Base-by-base conservation (phyloP, 306 rosid species). In the Spatholobus suberectus region DNA sequence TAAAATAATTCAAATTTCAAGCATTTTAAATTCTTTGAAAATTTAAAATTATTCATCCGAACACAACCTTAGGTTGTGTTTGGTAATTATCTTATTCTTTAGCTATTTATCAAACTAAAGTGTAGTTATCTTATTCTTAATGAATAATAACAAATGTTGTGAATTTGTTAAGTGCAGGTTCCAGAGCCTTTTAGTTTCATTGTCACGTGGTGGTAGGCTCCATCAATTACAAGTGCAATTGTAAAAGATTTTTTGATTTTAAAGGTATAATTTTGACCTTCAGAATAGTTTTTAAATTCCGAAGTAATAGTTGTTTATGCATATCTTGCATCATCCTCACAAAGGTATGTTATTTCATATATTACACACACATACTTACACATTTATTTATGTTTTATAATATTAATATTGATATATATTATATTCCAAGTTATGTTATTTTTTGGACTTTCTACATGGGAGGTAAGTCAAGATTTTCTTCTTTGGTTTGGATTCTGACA, bases 171-270 rank as follows among this genome's bases (percentile, higher is more conserved):
- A 80, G 6, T 83, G 92, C 90, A 96, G 99, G 91, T 96, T 52
- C 96, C 99, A 14, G 99, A 96, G 87, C 99, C 99, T 66, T 96
- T 13, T 89, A 94, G 97, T 84, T 94, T 96, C 90, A 94, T 94
- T 65, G 89, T 96, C 83, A 96, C 99, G 27, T 96, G 99, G 99
- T 96, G 93, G 89, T 63, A 94, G 80, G 97, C 98, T 80, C 90
- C 55, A 8, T 61, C 94, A 40, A 86, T 96, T 71, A 96, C 97
- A 32, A 96, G 77, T 35, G 95, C 89, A 41, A 90, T 96, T 80
- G 88, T 94, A 67, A 94, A 91, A 37, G 99, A 96, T 51, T 94
- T 77, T 75, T 74, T 96, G 90, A 96, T 96, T 90, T 79, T 96
- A 35, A 96, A 96, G 99, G 99, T 96, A 90, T 13, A 58, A 11